Base-by-base conservation (phyloP, 768 basidiomycete species). In the Pleurotus pulmonarius region DNA sequence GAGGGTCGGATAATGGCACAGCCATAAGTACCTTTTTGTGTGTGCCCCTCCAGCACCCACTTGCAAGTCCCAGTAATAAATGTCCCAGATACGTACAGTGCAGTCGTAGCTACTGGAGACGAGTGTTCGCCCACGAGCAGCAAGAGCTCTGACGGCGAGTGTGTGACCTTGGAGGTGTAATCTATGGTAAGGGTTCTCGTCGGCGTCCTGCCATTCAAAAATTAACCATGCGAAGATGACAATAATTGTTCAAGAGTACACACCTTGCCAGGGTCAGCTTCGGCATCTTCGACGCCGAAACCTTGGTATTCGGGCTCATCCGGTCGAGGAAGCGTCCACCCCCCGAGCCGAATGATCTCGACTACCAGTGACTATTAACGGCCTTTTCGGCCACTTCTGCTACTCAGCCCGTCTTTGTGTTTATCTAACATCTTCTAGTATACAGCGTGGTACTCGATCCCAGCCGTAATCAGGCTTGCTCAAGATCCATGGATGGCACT, bases 401-500 rank as follows among this genome's bases (percentile, higher is more conserved):
- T 3, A 15, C 24, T 15, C 24, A 13, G 49, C 22, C 39, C 3
- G 18, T 37, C 59, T 49, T 12, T 11, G 26, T 38, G 25, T n/a
- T n/a, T 55, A 26, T 40, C 49, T 45, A 39, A 51, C 18, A 22
- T 49, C 54, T 18, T 54, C 29, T 70, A 94, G 96, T 98, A 4
- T 98, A 98, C 76, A 94, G 91, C 68, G 92, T 98, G 51, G 94
- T 95, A 9, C 82, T 95, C 40, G 96, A 98, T 67, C 80, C 86
- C 40, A 75, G 77, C 46, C 90, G 94, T 16, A 86, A 92, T 54
- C 91, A 94, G 67, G 93, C 93, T 24, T 94, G 92, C 61, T 98
- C 97, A 2, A 97, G 96, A 6, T 98, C 95, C 3, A 96, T 98
- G 95, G 96, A 98, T 69, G 91, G 93, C 46, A 95, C 93, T 1